Conservation (phyloP, 2,329 filamentous ascomycete genomes). For the Leptographium galeiforme region DNA sequence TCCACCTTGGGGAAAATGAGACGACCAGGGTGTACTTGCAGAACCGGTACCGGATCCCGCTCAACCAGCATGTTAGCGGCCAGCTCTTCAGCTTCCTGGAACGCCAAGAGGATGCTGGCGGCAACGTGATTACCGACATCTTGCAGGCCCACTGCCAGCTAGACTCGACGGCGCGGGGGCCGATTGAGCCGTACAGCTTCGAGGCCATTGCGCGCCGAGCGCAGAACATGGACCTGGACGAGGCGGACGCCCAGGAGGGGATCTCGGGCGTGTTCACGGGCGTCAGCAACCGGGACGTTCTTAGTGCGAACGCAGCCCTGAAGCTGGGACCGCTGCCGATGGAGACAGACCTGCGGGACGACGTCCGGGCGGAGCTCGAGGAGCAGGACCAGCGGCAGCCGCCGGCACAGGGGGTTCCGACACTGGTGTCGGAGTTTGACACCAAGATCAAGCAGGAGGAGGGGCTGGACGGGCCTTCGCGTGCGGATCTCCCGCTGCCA, state of each 20-base stretch:
- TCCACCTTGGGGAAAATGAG: conserved; percentile 64
- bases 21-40: conserved; percentile 70
- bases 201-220: conserved; percentile 44
- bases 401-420: conserved; percentile 54
- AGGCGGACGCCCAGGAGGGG: conserved; percentile 49
- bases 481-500: conserved; percentile 72
- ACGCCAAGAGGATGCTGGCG: conserved; percentile 69
- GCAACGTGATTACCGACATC: conserved; percentile 62
- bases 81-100: conserved; percentile 82
- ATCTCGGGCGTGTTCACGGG: conserved; percentile 51
- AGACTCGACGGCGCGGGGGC: conserved; percentile 44
- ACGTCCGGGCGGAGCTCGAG: conserved; percentile 75
- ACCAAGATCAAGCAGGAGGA: conserved; percentile 81
- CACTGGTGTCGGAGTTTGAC: conserved; percentile 77
- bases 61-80: conserved; percentile 75
- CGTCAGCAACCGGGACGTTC: conserved; percentile 45
- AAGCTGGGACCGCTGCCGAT: conserved; percentile 72
- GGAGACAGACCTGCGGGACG: conserved; percentile 68
- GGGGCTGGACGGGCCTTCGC: conserved; percentile 65
- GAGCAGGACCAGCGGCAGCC: conserved; percentile 73
- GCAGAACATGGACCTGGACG: conserved; percentile 48
- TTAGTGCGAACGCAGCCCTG: conserved; percentile 44
- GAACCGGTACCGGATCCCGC: conserved; percentile 78
- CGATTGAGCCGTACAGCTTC: conserved; percentile 51
- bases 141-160: conserved; percentile 48